A percentile compares a stretch with the other conserved stretches of the same genome.
Conservation (phyloP, 1,284 basidiomycete species). For the Anthracocystis walkeri region DNA sequence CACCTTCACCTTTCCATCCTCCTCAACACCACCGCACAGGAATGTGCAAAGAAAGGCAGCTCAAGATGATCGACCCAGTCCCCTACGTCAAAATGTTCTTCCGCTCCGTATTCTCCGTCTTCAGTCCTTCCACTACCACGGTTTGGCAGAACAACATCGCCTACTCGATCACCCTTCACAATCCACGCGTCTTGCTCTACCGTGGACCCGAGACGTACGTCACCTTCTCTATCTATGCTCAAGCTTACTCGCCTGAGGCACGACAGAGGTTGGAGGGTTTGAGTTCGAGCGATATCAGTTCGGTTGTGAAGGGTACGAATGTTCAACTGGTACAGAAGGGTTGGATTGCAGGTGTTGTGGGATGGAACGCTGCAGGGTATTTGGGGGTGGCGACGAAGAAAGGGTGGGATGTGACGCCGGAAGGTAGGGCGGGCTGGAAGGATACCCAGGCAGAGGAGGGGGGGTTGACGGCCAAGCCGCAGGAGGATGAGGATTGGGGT, state of each 20-base stretch:
- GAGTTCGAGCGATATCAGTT: constrained; percentile 16
- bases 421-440: constrained; percentile 30
- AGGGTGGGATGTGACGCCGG: constrained; percentile 55
- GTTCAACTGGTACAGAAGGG: constrained; percentile 56
- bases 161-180: constrained; percentile 54
- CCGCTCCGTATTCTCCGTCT: constrained; percentile 43
- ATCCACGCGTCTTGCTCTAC: constrained; percentile 54
- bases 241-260: constrained; percentile 43
- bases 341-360: constrained; percentile 57
- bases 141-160: constrained; percentile 50
- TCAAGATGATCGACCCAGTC: constrained; percentile 40
- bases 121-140: constrained; percentile 41
- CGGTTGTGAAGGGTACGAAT: constrained; percentile 31
- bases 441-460: constrained; percentile 33
- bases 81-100: constrained; percentile 51
- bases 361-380: constrained; percentile 53
- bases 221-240: constrained; percentile 50
- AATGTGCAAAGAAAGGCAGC: neutral
- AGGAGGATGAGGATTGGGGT: constrained; percentile 50
- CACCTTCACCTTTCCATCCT: neutral
- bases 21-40: neutral
- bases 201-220: constrained; percentile 57
- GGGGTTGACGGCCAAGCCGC: constrained; percentile 21
- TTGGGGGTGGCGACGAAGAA: constrained; percentile 48
- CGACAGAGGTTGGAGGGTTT: constrained; percentile 36